phyloP scores from a whole-genome alignment of 345 rosid species.

The Carallia brachiata region DNA sequence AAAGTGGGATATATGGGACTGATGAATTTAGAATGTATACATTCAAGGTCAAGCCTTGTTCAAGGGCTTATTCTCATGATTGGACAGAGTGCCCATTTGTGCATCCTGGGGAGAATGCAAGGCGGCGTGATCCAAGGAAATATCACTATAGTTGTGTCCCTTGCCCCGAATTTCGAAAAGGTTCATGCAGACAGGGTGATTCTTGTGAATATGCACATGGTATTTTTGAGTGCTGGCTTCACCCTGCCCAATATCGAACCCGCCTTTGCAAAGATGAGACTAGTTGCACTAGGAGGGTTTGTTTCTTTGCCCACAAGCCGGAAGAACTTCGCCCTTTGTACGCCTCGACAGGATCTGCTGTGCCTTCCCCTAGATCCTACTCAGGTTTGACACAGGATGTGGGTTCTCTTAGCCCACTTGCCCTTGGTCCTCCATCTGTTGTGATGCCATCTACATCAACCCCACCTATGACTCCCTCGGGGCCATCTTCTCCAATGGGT shows the following conservation, averaged over 20 bases:
- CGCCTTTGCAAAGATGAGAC: constrained; percentile 88
- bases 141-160: constrained; percentile 93
- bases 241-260: constrained; percentile 93
- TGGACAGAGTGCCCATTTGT: constrained; percentile 98
- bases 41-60: constrained; percentile 90
- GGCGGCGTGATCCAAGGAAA: constrained; percentile 91
- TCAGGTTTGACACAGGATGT: constrained; percentile 56
- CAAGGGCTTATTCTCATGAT: constrained; percentile 94
- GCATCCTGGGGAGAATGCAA: constrained; percentile 96
- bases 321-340: constrained; percentile 88
- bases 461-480: constrained; percentile 66
- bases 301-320: constrained; percentile 90
- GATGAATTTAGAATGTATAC: constrained; percentile 93
- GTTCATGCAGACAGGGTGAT: constrained; percentile 83
- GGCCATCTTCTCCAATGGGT: constrained; percentile 53
- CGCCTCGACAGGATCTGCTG: constrained; percentile 84
- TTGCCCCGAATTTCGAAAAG: constrained; percentile 89
- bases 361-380: constrained; percentile 75
- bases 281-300: constrained; percentile 71
- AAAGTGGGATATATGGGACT: constrained; percentile 73
- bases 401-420: constrained; percentile 56
- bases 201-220: constrained; percentile 91
- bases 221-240: constrained; percentile 95
- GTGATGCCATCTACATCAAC: constrained; percentile 52
- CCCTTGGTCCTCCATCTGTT: constrained; percentile 55